Evolutionary conservation across 1,284 basidiomycete genomes (phyloP), one percentile per base, ranked within the genome.

Genomic region (Ganoderma leucocontextum): DNA sequence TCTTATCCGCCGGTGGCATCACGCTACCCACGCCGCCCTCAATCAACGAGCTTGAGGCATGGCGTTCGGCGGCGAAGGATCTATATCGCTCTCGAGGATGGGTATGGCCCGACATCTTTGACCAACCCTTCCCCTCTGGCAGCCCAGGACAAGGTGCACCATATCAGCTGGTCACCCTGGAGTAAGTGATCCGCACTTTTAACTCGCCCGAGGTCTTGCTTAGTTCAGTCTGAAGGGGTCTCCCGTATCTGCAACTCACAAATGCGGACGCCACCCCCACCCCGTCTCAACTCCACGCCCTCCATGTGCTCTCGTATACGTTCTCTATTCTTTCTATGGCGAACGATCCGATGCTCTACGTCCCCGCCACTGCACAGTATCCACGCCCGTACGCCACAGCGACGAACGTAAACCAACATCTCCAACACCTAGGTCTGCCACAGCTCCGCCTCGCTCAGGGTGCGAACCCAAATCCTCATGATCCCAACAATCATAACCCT

Each of bases 261-360:
- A 84, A 84, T 38, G 82, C 86, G 25, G 78, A 80, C 52, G 85
- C 79, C 19, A 80, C 78, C 62, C 91, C 93, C 2, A 90, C 89
- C 19, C 78, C 85, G 17, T 75, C 84, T 39, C 93, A 95, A 76
- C 70, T 81, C 10, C 91, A 92, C 74, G 91, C 93, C 2, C 80
- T 94, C 62, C 84, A 86, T 66, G 84, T 93, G 19, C 84, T 95
- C n/a, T 86, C 88, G 10, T 85, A 87, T 76, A 94, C 93, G 17
- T 92, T 93, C 75, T 83, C 88, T 9, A 77, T 89, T 47, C 78
- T 88, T 22, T 81, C 81, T 60, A 72, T 78, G 53, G 73, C 77
- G 0, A 65, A 74, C 49, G 74, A 74, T 9, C 65, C 74, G 6
- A 55, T 72, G 38, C 66, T 69, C 78, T 62, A 68, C 73, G 36